Percentiles rank a stretch among this genome's conserved stretches.
These are phyloP conservation scores for Teratosphaeria zuluensis DNA, from an alignment of 2,329 filamentous ascomycete species.

Conservation along the genomic window DNA sequence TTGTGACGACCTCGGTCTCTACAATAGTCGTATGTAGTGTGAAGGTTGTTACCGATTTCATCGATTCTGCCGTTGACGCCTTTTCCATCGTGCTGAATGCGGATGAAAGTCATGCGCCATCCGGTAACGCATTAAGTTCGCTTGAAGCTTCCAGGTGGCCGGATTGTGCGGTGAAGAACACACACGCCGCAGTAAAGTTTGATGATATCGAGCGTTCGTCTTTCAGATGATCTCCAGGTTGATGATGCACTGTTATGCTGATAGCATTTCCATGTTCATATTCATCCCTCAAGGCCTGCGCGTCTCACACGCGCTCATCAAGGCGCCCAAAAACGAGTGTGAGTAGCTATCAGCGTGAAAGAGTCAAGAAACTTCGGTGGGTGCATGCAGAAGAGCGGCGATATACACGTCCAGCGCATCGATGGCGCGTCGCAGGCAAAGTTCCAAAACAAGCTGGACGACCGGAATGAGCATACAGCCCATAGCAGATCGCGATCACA, in stretches of 20 bases:
- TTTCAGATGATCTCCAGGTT: background rate
- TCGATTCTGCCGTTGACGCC: background rate
- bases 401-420: background rate
- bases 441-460: background rate
- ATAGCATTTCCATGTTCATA: background rate
- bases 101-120: background rate
- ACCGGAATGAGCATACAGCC: background rate
- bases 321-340: background rate
- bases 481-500: background rate
- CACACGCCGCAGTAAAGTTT: background rate
- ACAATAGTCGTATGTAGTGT: background rate
- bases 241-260: background rate
- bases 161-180: background rate
- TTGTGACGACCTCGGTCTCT: background rate
- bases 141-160: background rate
- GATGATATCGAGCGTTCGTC: background rate
- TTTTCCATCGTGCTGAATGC: background rate
- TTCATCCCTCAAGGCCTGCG: background rate
- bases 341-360: background rate
- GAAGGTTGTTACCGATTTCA: background rate
- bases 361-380: background rate
- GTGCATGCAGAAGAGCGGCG: background rate
- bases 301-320: background rate
- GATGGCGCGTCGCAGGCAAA: background rate
- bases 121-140: background rate